phyloP scores from a whole-genome alignment of 1,139 yeast species.

The Tardiomyces depauwii region DNA sequence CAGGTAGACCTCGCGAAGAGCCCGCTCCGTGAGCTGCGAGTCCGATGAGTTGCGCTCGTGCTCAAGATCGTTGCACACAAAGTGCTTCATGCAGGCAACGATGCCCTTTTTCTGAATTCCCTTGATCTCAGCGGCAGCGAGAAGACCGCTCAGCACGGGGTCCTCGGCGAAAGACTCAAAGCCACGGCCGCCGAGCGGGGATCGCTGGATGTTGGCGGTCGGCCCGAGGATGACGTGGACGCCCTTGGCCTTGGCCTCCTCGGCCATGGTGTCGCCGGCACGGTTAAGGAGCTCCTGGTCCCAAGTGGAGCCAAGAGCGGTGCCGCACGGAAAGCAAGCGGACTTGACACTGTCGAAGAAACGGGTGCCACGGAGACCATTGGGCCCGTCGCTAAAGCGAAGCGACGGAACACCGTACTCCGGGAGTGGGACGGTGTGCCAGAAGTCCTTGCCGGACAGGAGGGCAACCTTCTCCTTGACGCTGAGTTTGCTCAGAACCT shows the following conservation, averaged over 20 bases:
- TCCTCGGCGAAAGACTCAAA: constrained; percentile 57
- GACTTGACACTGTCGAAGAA: constrained; percentile 38
- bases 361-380: constrained; percentile 42
- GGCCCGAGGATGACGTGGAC: constrained; percentile 44
- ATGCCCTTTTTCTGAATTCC: constrained; percentile 46
- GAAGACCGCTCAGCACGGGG: constrained; percentile 43
- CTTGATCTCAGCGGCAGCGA: constrained; percentile 37
- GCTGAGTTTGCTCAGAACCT: constrained; percentile 15
- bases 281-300: constrained; percentile 30
- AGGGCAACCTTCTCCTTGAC: constrained; percentile 37
- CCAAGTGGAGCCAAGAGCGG: constrained; percentile 35
- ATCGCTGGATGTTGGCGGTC: constrained; percentile 44
- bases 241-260: constrained; percentile 40
- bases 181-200: constrained; percentile 55
- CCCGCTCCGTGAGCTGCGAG: constrained; percentile 42
- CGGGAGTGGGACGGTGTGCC: constrained; percentile 45
- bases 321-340: constrained; percentile 43
- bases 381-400: constrained; percentile 40
- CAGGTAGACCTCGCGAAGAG: constrained; percentile 49
- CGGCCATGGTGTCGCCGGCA: constrained; percentile 39
- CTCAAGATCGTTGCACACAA: constrained; percentile 50
- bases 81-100: constrained; percentile 50
- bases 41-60: constrained; percentile 41
- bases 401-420: constrained; percentile 33
- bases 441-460: constrained; percentile 39